phyloP scores from a whole-genome alignment of 1,284 basidiomycete genomes.

The Gomphus sp. region DNA sequence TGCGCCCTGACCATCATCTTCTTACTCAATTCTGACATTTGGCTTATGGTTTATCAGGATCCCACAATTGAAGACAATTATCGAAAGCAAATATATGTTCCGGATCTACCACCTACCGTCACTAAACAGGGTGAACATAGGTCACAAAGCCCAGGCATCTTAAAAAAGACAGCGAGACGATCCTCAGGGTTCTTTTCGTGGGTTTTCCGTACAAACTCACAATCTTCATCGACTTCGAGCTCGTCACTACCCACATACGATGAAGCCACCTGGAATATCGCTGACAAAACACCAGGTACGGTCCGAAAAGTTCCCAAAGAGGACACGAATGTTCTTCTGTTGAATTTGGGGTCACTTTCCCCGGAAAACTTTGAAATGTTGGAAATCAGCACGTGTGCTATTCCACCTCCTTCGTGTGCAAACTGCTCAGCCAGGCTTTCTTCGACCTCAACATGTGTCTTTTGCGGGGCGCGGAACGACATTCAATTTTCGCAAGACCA shows the following conservation, averaged over 20 bases:
- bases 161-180: background rate
- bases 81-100: constrained; percentile 1
- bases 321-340: constrained; percentile 5
- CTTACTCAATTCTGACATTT: background rate
- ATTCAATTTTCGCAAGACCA: background rate
- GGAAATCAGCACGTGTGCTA: background rate
- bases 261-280: background rate
- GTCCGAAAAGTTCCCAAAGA: constrained; percentile 4
- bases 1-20: background rate
- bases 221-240: background rate
- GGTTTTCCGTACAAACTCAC: background rate
- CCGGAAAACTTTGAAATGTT: constrained; percentile 7
- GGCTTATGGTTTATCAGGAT: background rate
- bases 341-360: constrained; percentile 8
- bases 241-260: background rate
- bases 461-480: background rate
- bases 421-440: background rate
- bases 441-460: background rate
- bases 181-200: background rate
- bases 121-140: background rate
- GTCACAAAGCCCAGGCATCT: background rate
- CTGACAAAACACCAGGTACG: background rate
- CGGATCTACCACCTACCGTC: background rate
- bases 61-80: constrained; percentile 9
- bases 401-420: constrained; percentile 3